Conservation (phyloP, 257 asterid species). For the Leptodermis oblonga region DNA sequence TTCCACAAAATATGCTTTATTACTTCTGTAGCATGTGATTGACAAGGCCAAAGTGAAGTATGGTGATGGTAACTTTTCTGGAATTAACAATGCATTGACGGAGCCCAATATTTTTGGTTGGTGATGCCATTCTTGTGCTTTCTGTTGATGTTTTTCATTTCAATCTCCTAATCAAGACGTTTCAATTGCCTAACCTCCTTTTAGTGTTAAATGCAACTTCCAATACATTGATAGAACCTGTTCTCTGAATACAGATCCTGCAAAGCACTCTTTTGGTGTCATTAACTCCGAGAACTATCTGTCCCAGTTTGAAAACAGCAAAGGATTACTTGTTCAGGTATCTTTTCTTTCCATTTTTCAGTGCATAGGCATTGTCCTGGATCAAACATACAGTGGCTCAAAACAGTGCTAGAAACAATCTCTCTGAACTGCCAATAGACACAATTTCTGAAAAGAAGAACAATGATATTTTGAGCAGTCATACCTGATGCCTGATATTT, state of each 20-base stretch:
- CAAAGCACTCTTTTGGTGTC: slow-evolving; percentile 37
- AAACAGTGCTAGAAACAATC: not conserved
- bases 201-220: not conserved
- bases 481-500: not conserved
- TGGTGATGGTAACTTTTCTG: slow-evolving; percentile 46
- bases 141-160: slow-evolving; percentile 6
- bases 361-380: not conserved
- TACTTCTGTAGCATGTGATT: slow-evolving; percentile 54
- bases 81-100: slow-evolving; percentile 56
- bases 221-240: slow-evolving; percentile 18
- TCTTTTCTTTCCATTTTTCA: slow-evolving; percentile 2
- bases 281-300: slow-evolving; percentile 53
- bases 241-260: slow-evolving; percentile 43
- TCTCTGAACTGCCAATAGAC: not conserved
- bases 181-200: not conserved
- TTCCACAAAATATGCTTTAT: slow-evolving; percentile 4
- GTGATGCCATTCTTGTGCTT: slow-evolving; percentile 26
- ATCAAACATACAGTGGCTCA: no score
- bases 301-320: slow-evolving; percentile 56
- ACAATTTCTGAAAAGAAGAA: not conserved
- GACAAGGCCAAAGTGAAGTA: slow-evolving; percentile 48
- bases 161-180: not conserved
- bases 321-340: slow-evolving; percentile 85
- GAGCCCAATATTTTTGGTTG: slow-evolving; percentile 59
- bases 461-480: not conserved